These are phyloP conservation scores for Pedinophyceae sp. DNA, from an alignment of 139 green algal species.

Conservation along the genomic window DNA sequence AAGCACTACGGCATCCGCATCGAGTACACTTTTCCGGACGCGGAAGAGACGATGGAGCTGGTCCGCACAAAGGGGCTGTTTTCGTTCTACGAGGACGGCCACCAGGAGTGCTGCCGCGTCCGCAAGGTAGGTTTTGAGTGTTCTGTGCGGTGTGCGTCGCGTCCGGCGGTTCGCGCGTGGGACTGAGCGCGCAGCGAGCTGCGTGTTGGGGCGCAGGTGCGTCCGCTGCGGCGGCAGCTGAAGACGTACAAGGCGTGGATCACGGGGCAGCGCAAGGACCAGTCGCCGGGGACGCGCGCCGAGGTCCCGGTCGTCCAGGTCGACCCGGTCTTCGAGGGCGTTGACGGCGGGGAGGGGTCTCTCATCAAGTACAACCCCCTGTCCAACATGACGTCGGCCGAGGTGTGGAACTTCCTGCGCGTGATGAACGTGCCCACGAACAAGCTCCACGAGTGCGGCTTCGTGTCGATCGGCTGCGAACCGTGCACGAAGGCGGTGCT, in stretches of 20 bases:
- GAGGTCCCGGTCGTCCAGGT: constrained; percentile 72
- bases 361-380: constrained; percentile 98
- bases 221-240: constrained; percentile 73
- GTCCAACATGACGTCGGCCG: constrained; percentile 62
- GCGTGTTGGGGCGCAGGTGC: constrained; percentile 47
- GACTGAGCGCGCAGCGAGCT: no score
- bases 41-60: constrained; percentile 64
- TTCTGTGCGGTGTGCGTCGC: no score
- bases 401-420: constrained; percentile 95
- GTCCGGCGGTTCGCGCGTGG: no score
- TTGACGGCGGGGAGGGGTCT: constrained; percentile 41
- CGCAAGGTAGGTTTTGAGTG: no score
- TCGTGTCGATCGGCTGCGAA: constrained; percentile 93
- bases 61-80: constrained; percentile 94
- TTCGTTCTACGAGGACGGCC: constrained; percentile 95
- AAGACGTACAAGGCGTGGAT: constrained; percentile 84
- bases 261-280: constrained; percentile 96
- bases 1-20: constrained; percentile 95
- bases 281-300: constrained; percentile 80
- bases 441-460: constrained; percentile 77
- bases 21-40: constrained; percentile 96
- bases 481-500: constrained; percentile 88
- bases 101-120: constrained; percentile 72
- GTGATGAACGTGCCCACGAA: constrained; percentile 87
- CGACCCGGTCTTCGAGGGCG: constrained; percentile 84